Conservation (phyloP, 441 rosid species). For the Adansonia madagascariensis region DNA sequence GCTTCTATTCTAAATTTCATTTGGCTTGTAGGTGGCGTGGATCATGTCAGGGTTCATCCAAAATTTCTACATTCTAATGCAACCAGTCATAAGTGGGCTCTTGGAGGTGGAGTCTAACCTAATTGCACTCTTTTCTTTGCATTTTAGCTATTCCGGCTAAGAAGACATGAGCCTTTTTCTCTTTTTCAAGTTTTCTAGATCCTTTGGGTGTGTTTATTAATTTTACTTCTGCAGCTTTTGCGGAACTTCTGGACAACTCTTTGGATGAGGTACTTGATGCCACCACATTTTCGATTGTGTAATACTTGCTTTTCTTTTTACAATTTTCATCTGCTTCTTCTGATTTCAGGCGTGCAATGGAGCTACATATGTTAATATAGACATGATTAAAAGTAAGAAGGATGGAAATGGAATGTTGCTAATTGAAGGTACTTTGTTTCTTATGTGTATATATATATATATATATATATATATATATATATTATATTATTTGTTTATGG, state of each 20-base stretch:
- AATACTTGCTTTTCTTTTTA: background rate
- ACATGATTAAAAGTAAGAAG: slow-evolving; percentile 64
- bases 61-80: slow-evolving; percentile 93
- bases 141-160: background rate
- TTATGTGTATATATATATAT: too few species aligned
- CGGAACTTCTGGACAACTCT: slow-evolving; percentile 90
- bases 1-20: background rate
- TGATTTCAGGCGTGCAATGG: slow-evolving; percentile 66
- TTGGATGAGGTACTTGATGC: slow-evolving; percentile 72
- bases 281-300: background rate
- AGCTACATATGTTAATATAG: slow-evolving; percentile 75
- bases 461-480: too few species aligned
- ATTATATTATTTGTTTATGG: background rate
- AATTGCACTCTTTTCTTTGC: too few species aligned
- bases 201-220: slow-evolving; percentile 9
- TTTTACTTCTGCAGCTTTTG: slow-evolving; percentile 63
- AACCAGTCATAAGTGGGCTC: slow-evolving; percentile 96
- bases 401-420: slow-evolving; percentile 72
- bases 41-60: slow-evolving; percentile 94
- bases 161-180: background rate
- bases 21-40: slow-evolving; percentile 65
- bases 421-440: slow-evolving; percentile 60
- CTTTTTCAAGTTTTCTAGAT: background rate
- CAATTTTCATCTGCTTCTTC: background rate
- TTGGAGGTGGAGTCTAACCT: slow-evolving; percentile 62